Evolutionary conservation across 768 basidiomycete genomes (phyloP).

Genomic region (Lactarius akahatsu): DNA sequence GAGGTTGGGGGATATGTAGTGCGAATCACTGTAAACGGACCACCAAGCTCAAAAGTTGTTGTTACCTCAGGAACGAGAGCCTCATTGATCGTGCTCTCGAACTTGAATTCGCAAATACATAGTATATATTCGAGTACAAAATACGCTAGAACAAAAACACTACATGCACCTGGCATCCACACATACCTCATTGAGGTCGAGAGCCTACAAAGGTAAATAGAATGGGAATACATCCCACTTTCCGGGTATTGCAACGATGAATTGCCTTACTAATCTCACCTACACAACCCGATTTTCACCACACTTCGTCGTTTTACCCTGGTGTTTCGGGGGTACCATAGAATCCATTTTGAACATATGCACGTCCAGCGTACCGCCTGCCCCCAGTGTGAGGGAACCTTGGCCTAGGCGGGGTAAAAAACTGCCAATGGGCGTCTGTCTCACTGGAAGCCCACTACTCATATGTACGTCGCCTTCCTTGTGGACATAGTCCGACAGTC

Average conservation of each 20-base stretch:
- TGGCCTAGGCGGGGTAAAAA: not conserved
- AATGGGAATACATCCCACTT: not conserved
- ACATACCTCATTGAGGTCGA: not conserved
- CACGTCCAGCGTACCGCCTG: too few relatives aligned
- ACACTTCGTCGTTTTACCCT: not conserved
- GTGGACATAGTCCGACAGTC: not conserved
- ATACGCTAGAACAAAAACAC: too few relatives aligned
- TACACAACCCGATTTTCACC: not conserved
- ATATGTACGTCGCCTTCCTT: not conserved
- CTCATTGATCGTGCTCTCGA: too few relatives aligned
- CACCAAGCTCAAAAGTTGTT: too few relatives aligned
- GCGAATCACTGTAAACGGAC: too few relatives aligned
- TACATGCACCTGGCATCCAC: too few relatives aligned
- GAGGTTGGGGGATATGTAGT: too few relatives aligned
- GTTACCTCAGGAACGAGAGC: too few relatives aligned
- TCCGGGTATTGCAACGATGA: not conserved
- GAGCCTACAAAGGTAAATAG: not conserved
- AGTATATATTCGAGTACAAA: too few relatives aligned
- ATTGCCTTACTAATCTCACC: too few relatives aligned
- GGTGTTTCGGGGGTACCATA: not conserved
- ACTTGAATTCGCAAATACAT: too few relatives aligned
- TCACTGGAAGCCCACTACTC: not conserved
- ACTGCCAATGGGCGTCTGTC: not conserved
- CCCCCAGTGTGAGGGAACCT: not conserved
- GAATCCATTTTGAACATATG: not conserved